Evolutionary conservation across 1,284 basidiomycete species (phyloP), one percentile per base, ranked within the genome.

Genomic region (Melampsora americana): DNA sequence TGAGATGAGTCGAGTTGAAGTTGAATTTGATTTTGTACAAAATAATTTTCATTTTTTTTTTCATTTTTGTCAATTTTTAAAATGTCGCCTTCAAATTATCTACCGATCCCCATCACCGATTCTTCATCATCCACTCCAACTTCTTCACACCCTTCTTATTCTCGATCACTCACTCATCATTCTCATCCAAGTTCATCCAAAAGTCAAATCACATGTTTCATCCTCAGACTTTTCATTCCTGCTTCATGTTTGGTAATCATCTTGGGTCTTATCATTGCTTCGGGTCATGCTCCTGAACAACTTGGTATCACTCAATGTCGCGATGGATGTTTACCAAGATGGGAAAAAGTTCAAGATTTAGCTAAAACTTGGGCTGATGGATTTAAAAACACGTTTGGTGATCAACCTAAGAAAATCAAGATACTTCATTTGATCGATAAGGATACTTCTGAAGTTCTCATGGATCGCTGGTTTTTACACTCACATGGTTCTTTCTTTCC

Each of bases 401-500:
- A 53, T 53, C 50, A 23, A 20, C 35, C 23, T 11, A 44, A 35
- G 2, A 74, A 67, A 44, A 59, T 74, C 35, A 74, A 67, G 1
- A 67, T 74, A 32, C 44, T 74, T 30, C 72, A 74, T 59, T 59
- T 74, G 26, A 60, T 74, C 65, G 72, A 74, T 66, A 56, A 74
- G 23, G 72, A 74, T 67, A 74, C 72, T 60, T 62, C 72, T 30
- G 26, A 67, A 46, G 72, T 74, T 42, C 44, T 74, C 7, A 74
- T 74, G 72, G 72, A 74, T 60, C 72, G 72, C 5, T 74, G 72
- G 72, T 44, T 67, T 26, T 53, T 74, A 16, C 72, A 74, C 30
- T 74, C 72, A 59, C 65, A 74, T 61, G 64, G 72, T 67, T 14
- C 46, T 39, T 20, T 66, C 35, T 66, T 16, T 61, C 23, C 14